phyloP scores from a whole-genome alignment of 768 basidiomycete species.

The Boletus rubroflammeus region DNA sequence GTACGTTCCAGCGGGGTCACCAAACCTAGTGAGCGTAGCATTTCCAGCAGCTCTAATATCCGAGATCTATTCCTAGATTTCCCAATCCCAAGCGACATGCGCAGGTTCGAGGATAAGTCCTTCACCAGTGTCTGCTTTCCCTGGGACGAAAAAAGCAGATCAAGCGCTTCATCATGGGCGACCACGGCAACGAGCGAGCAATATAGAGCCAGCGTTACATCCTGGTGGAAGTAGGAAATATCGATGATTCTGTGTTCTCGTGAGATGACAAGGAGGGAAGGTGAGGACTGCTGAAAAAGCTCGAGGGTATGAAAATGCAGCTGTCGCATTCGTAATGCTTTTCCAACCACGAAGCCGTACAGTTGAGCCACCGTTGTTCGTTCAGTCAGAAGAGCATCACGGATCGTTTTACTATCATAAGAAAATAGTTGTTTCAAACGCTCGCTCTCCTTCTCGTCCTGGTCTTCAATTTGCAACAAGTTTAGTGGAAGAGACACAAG shows the following conservation, averaged over 20 bases:
- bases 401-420: slow-evolving; percentile 50
- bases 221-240: slow-evolving; percentile 56
- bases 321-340: slow-evolving; percentile 57
- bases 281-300: slow-evolving; percentile 39
- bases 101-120: slow-evolving; percentile 50
- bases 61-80: slow-evolving; percentile 56
- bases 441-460: slow-evolving; percentile 39
- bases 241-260: slow-evolving; percentile 54
- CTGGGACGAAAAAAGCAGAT: slow-evolving; percentile 45
- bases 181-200: slow-evolving; percentile 59
- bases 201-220: slow-evolving; percentile 63
- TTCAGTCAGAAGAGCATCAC: slow-evolving; percentile 65
- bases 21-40: slow-evolving; percentile 55
- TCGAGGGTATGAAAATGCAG: slow-evolving; percentile 56
- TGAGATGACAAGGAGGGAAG: slow-evolving; percentile 48
- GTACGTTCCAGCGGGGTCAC: slow-evolving; percentile 55
- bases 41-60: slow-evolving; percentile 57
- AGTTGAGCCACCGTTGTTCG: slow-evolving; percentile 65
- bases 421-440: slow-evolving; percentile 53
- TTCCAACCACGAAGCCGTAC: slow-evolving; percentile 73
- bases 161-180: slow-evolving; percentile 56
- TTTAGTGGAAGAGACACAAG: slow-evolving; percentile 40
- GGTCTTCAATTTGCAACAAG: slow-evolving; percentile 45
- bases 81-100: slow-evolving; percentile 52
- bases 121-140: slow-evolving; percentile 49